Evolutionary conservation across 2,329 filamentous ascomycete genomes (phyloP).

Genomic region (Diaporthe vexans): DNA sequence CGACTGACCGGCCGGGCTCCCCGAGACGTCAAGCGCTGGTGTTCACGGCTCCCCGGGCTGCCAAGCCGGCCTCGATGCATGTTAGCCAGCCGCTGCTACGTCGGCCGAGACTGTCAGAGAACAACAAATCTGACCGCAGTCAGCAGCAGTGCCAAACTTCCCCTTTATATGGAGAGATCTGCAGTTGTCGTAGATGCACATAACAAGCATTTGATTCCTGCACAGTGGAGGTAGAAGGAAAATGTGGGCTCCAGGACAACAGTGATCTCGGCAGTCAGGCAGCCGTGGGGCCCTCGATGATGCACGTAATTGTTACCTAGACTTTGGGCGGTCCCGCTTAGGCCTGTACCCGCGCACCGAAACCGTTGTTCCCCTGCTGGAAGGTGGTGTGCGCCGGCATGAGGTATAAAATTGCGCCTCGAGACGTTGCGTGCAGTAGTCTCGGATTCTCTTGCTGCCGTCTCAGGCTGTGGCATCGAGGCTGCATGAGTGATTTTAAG

Average conservation of each 20-base stretch:
- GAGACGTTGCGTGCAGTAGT: constrained; percentile 7
- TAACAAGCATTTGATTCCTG: neutral
- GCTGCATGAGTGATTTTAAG: neutral
- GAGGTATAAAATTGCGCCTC: neutral
- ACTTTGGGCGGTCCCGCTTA: too few species aligned
- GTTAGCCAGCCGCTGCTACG: neutral
- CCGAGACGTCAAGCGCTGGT: neutral
- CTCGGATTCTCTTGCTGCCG: neutral
- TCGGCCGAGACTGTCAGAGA: neutral
- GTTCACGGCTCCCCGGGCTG: neutral
- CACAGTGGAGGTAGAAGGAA: neutral
- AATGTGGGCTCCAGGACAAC: neutral
- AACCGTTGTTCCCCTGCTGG: neutral
- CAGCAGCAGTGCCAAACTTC: neutral
- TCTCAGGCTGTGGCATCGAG: neutral
- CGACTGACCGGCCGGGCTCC: neutral
- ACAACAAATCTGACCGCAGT: constrained; percentile 2
- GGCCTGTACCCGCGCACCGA: neutral
- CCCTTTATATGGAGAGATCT: neutral
- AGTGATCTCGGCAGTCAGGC: neutral
- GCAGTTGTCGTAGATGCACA: neutral
- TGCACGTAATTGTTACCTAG: too few species aligned
- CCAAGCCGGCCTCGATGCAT: neutral
- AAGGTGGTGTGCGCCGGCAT: neutral
- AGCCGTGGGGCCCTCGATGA: neutral